These are phyloP conservation scores for Ceratocystis ficicola DNA, from an alignment of 2,329 filamentous ascomycete genomes.

Conservation along the genomic window DNA sequence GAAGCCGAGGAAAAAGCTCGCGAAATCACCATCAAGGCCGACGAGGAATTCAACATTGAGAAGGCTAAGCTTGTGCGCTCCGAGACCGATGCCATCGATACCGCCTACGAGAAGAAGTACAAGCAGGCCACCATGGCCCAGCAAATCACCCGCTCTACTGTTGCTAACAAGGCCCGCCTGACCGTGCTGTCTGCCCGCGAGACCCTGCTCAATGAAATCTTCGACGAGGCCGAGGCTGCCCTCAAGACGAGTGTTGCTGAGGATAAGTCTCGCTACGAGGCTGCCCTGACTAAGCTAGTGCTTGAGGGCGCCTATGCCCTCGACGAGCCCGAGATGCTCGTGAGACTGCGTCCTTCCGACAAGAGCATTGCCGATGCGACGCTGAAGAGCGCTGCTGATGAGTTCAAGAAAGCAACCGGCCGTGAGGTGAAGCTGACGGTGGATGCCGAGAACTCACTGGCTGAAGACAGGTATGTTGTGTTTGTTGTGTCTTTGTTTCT, in stretches of 20 bases:
- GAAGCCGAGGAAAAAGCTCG: conserved; percentile 93
- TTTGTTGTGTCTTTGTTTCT: neutral
- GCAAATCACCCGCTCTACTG: conserved; percentile 93
- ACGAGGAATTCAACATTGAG: conserved; percentile 97
- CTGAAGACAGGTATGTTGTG: conserved; percentile 63
- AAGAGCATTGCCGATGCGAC: conserved; percentile 64
- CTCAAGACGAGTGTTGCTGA: conserved; percentile 48
- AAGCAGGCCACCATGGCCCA: conserved; percentile 97
- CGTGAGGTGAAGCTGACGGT: conserved; percentile 58
- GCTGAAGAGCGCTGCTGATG: conserved; percentile 59
- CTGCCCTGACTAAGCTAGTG: conserved; percentile 64
- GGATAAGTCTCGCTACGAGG: conserved; percentile 63
- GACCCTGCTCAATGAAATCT: conserved; percentile 80
- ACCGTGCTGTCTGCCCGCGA: conserved; percentile 78
- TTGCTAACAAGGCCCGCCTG: conserved; percentile 91
- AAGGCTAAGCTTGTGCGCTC: conserved; percentile 97
- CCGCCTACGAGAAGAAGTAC: conserved; percentile 94
- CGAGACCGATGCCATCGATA: conserved; percentile 87
- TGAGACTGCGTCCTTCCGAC: conserved; percentile 72
- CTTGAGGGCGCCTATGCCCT: conserved; percentile 85
- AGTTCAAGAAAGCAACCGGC: conserved; percentile 70
- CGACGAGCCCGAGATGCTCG: conserved; percentile 61
- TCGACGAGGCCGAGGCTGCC: conserved; percentile 65
- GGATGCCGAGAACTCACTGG: conserved; percentile 66
- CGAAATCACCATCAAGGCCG: conserved; percentile 95